A percentile compares a stretch with the other conserved stretches of the same genome.
Evolutionary conservation across 768 basidiomycete species (phyloP).

Genomic region (Filobasidium wieringae): DNA sequence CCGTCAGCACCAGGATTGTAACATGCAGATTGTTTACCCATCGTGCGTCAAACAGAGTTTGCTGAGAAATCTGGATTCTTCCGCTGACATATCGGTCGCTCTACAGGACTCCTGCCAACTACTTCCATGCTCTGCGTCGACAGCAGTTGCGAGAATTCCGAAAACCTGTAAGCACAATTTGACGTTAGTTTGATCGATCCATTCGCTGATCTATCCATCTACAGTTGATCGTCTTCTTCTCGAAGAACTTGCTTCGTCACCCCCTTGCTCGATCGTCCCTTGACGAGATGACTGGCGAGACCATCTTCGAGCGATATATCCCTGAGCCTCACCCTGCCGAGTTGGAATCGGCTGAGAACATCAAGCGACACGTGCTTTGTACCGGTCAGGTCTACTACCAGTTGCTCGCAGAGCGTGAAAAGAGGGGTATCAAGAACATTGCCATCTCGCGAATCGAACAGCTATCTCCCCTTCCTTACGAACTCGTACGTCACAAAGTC

Average conservation of each 20-base stretch:
- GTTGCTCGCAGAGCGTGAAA: constrained; percentile 78
- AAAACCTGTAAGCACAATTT: constrained; percentile 63
- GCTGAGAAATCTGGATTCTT: neutral
- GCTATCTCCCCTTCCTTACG: constrained; percentile 93
- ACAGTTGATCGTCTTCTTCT: constrained; percentile 89
- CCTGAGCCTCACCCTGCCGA: constrained; percentile 64
- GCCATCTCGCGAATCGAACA: constrained; percentile 93
- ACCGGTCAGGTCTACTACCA: constrained; percentile 92
- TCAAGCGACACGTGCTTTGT: constrained; percentile 85
- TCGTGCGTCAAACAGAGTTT: constrained; percentile 49
- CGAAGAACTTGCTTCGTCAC: constrained; percentile 88
- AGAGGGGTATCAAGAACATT: constrained; percentile 78
- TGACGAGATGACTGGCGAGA: constrained; percentile 77
- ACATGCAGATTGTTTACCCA: constrained; percentile 97
- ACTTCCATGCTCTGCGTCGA: constrained; percentile 94
- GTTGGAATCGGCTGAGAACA: constrained; percentile 67
- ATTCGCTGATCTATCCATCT: neutral
- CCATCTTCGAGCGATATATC: constrained; percentile 83
- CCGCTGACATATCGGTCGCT: neutral
- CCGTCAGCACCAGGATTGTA: constrained; percentile 95
- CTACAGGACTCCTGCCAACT: constrained; percentile 79
- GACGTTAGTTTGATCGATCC: constrained; percentile 1
- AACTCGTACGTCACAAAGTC: constrained; percentile 50
- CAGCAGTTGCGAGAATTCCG: constrained; percentile 97
- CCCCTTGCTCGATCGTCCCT: constrained; percentile 78